Base-by-base conservation (phyloP, 352 stramenopile genomes). In the Poterioochromonas sp. region DNA sequence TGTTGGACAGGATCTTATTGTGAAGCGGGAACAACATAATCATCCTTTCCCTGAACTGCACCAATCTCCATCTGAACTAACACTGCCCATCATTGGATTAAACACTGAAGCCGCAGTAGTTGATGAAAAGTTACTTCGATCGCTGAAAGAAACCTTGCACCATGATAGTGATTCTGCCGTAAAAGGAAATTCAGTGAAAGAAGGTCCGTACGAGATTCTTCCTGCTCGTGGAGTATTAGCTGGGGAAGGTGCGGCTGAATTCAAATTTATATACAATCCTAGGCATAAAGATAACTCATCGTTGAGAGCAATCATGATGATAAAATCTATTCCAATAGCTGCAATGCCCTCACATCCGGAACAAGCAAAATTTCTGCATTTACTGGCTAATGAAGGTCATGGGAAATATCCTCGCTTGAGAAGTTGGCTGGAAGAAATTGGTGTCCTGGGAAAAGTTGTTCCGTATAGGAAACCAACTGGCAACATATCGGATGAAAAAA, bases 391-490 rank as follows among this genome's bases (percentile, higher is more conserved):
- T 35, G 11, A 40, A 40, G 71, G 43, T 18, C 71, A 78, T 53
- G 71, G 71, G 32, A 1, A 63, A 18, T 68, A 47, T 39, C 26
- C 22, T 15, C 49, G 47, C 1, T 43, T 69, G 15, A n/a, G 18
- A 11, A 78, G 71, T 53, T 69, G 47, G 71, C 32, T 78, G 32
- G 71, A 78, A 39, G 43, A 78, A 43, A 41, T 78, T 3, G 71
- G 26, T 22, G 12, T 29, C 32, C 2, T 47, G 18, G 62, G 62
- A 5, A 71, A 12, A 41, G 62, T 71, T 12, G 34, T 8, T 22
- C 1, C 8, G 8, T 71, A 71, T 47, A 44, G 8, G 15, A 41
- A 47, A n/a, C 15, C 15, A 5, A 71, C 39, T 44, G 62, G 62
- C 12, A 8, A 12, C 15, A 22, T 29, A 43, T 71, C 32, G 29